Conservation (phyloP, 495 filamentous ascomycete species). For the Neurospora sp. region DNA sequence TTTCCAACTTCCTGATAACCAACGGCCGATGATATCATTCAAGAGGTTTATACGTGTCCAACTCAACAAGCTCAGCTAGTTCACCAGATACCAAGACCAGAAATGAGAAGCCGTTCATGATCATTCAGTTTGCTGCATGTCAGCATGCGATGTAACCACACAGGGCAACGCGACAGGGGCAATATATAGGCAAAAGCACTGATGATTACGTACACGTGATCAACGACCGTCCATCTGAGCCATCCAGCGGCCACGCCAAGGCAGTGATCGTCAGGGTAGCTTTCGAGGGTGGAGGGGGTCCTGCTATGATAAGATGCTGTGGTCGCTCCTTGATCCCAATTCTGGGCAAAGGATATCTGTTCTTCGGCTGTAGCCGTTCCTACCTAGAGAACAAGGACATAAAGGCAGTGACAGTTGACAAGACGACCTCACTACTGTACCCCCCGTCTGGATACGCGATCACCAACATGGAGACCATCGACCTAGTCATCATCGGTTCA, state of each 20-base stretch:
- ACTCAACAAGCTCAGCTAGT: not conserved
- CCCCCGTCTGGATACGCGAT: not conserved
- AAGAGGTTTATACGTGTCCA: not conserved
- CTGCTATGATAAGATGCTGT: not conserved
- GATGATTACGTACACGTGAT: not conserved
- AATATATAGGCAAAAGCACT: not conserved
- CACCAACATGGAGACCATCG: conserved; percentile 28
- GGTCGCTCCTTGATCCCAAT: not conserved
- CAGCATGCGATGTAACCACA: not conserved
- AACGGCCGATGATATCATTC: not conserved
- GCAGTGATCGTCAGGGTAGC: not conserved
- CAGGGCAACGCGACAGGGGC: not conserved
- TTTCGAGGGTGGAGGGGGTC: not conserved
- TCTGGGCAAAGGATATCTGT: not conserved
- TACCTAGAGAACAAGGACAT: not conserved
- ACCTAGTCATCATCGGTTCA: conserved; percentile 36
- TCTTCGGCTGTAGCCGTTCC: not conserved
- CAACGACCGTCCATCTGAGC: not conserved
- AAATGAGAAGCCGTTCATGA: not conserved
- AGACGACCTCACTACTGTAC: not conserved
- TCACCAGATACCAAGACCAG: not conserved
- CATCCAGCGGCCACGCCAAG: not conserved
- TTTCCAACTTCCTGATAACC: not conserved
- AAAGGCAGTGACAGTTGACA: not conserved
- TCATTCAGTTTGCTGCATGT: not conserved